These are phyloP conservation scores for Paraconiothyrium sp. DNA, from an alignment of 2,329 filamentous ascomycete genomes.

Conservation along the genomic window DNA sequence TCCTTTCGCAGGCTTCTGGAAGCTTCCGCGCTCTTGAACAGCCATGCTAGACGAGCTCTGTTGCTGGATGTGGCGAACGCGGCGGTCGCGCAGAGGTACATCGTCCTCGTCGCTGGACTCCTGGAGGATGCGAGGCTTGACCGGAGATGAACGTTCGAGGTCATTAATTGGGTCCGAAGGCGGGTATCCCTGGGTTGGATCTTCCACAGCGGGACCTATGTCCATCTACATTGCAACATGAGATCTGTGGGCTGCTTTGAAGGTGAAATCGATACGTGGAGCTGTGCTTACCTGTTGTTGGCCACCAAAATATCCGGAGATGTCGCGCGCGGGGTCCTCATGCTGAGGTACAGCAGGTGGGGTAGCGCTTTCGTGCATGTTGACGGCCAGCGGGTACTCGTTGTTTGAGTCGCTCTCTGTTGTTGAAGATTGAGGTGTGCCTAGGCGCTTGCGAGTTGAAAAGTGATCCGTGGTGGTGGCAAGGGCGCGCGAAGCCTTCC, in stretches of 20 bases:
- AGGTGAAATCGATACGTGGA: neutral
- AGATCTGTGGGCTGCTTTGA: neutral
- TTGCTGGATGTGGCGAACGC: neutral
- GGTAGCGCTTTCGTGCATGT: constrained; percentile 2
- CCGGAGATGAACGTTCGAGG: constrained; percentile 1
- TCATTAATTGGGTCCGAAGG: neutral
- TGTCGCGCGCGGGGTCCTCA: neutral
- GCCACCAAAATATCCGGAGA: constrained; percentile 7
- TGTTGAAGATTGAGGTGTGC: neutral
- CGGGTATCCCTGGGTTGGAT: neutral
- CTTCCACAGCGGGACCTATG: neutral
- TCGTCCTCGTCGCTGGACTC: constrained; percentile 24
- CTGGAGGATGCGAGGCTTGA: constrained; percentile 1
- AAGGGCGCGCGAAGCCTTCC: constrained; percentile 4
- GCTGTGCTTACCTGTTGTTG: constrained; percentile 5
- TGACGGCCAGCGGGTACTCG: neutral
- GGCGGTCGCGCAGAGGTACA: constrained; percentile 16
- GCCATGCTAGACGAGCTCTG: neutral
- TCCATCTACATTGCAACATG: neutral
- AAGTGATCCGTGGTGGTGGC: constrained; percentile 7
- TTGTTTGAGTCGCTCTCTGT: neutral
- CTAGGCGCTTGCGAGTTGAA: constrained; percentile 1
- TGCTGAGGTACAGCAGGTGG: constrained; percentile 3
- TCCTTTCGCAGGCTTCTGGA: constrained; percentile 15
- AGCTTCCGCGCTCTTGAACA: neutral